Conservation (phyloP, 1,284 basidiomycete species). For the Pholiota adiposa region DNA sequence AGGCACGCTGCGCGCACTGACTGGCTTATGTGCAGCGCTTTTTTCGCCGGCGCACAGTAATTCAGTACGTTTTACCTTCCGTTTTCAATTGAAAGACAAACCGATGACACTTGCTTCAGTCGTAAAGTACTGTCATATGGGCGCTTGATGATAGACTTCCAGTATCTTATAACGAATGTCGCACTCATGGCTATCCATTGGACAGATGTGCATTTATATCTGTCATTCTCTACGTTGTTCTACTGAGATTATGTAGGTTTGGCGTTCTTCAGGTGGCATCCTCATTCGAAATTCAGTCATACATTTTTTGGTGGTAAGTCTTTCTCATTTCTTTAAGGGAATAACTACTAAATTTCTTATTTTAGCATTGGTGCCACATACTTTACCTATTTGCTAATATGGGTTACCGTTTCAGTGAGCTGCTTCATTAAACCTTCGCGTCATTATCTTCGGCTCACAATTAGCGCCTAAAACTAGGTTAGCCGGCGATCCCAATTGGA, state of each 20-base stretch:
- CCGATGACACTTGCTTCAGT: slow-evolving; percentile 23
- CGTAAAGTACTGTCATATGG: slow-evolving; percentile 33
- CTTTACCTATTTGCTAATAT: slow-evolving; percentile 55
- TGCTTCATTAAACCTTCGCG: too few relatives aligned
- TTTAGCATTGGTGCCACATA: slow-evolving; percentile 58
- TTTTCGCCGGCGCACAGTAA: slow-evolving; percentile 32
- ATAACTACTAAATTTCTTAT: too few relatives aligned
- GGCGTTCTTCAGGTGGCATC: slow-evolving; percentile 57
- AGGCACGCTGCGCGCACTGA: too few relatives aligned
- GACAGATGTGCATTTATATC: too few relatives aligned
- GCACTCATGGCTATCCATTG: too few relatives aligned
- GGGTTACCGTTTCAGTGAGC: slow-evolving; percentile 48
- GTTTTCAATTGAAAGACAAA: not conserved
- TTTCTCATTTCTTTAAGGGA: slow-evolving; percentile 35
- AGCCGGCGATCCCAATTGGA: slow-evolving; percentile 53
- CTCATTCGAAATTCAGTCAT: slow-evolving; percentile 58
- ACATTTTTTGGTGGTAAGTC: slow-evolving; percentile 32
- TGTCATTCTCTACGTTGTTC: too few relatives aligned
- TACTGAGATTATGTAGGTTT: slow-evolving; percentile 40
- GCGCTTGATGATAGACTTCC: not conserved
- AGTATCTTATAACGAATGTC: too few relatives aligned
- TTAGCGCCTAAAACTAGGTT: slow-evolving; percentile 23
- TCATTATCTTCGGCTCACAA: too few relatives aligned
- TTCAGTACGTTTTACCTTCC: slow-evolving; percentile 22
- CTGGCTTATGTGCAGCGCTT: slow-evolving; percentile 28